Evolutionary conservation across 2,329 filamentous ascomycete species (phyloP).

Genomic region (Penicillium glabrum): DNA sequence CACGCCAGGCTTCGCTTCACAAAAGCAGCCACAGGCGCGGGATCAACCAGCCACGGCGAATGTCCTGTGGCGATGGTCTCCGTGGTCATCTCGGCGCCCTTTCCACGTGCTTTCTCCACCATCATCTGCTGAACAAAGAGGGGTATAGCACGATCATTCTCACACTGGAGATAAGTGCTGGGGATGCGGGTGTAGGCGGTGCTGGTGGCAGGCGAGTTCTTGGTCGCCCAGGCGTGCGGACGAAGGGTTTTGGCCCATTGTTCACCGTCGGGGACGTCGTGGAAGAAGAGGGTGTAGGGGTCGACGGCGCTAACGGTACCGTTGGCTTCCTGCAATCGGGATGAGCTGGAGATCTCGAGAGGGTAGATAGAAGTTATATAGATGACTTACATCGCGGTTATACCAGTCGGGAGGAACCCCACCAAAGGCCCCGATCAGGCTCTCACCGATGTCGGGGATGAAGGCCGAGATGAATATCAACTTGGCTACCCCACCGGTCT

Average conservation of each 20-base stretch:
- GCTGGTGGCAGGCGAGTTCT: conserved; percentile 26
- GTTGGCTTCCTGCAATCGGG: conserved; percentile 14
- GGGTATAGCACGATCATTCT: conserved; percentile 31
- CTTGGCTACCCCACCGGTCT: conserved; percentile 34
- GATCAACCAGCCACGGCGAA: conserved; percentile 30
- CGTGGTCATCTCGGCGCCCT: conserved; percentile 29
- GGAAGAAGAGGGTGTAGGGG: conserved; percentile 29
- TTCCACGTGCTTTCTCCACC: conserved; percentile 28
- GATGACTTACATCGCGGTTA: conserved; percentile 28
- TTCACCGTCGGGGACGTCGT: conserved; percentile 30
- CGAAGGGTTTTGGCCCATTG: conserved; percentile 29
- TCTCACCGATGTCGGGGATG: conserved; percentile 33
- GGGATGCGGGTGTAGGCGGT: conserved; percentile 28
- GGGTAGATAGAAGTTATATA: not conserved
- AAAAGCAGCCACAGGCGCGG: not conserved
- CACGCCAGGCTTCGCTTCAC: not conserved
- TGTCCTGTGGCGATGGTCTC: conserved; percentile 30
- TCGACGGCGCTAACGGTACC: conserved; percentile 27
- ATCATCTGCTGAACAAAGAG: conserved; percentile 31
- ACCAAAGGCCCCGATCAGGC: conserved; percentile 30
- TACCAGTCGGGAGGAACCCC: conserved; percentile 30
- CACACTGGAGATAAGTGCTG: conserved; percentile 28
- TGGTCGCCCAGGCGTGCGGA: conserved; percentile 32
- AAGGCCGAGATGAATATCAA: conserved; percentile 37
- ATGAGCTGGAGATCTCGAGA: not conserved